Conservation (phyloP, 176 grass and related monocot species). For the Musa acuminata region DNA sequence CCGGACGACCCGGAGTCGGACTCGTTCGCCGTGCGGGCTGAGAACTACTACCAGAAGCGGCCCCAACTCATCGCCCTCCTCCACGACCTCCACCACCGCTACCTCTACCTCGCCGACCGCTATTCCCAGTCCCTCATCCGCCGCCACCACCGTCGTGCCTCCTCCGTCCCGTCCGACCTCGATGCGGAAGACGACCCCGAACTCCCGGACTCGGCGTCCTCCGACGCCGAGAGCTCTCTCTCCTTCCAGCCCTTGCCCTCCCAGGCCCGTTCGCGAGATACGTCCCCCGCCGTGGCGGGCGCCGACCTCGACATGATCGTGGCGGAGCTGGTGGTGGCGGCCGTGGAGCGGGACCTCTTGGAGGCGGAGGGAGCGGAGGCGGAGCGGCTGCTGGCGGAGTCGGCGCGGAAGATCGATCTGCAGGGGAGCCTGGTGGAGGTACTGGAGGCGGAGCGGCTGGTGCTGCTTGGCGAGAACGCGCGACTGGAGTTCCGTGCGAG, state of each 20-base stretch:
- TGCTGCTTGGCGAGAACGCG: constrained; percentile 82
- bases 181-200: constrained; percentile 34
- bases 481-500: constrained; percentile 43
- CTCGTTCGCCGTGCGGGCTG: constrained; percentile 66
- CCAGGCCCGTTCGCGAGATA: background rate
- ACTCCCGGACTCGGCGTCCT: constrained; percentile 31
- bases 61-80: constrained; percentile 77
- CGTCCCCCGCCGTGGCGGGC: background rate
- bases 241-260: constrained; percentile 40
- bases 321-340: constrained; percentile 51
- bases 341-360: constrained; percentile 42
- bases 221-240: constrained; percentile 71
- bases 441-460: constrained; percentile 78
- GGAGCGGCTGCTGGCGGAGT: constrained; percentile 29
- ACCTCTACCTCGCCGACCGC: constrained; percentile 85
- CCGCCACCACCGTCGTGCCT: background rate
- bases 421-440: constrained; percentile 80
- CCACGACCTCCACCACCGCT: constrained; percentile 69
- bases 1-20: constrained; percentile 45
- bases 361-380: constrained; percentile 34
- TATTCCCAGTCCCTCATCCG: constrained; percentile 49
- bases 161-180: constrained; percentile 5
- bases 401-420: constrained; percentile 58
- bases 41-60: constrained; percentile 70
- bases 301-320: constrained; percentile 28